Conservation (phyloP, 805 yeast genomes). For the Lachancea meyersii region DNA sequence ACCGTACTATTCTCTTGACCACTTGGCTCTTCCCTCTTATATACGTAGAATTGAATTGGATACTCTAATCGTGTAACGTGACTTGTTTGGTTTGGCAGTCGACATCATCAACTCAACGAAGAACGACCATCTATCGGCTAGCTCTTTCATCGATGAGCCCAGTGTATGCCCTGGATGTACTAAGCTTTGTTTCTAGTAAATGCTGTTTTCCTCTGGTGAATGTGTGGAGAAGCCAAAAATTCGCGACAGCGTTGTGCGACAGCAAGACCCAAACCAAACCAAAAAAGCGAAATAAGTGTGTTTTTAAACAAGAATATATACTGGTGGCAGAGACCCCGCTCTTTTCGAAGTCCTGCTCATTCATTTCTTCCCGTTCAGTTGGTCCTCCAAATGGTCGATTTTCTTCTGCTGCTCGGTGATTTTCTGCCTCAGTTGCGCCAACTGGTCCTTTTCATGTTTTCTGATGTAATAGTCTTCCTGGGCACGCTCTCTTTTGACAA, state of each 20-base stretch:
- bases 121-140: no score
- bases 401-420: slow-evolving; percentile 69
- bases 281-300: neutral
- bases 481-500: slow-evolving; percentile 86
- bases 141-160: no score
- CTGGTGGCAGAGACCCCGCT: neutral
- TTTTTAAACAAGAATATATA: neutral
- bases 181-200: no score
- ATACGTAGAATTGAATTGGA: no score
- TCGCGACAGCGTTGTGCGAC: neutral
- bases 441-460: slow-evolving; percentile 86
- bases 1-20: no score
- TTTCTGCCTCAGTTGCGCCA: slow-evolving; percentile 67
- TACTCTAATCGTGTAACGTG: no score
- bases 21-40: no score
- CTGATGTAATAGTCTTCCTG: slow-evolving; percentile 80
- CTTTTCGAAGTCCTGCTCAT: neutral
- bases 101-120: no score
- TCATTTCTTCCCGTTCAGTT: slow-evolving; percentile 23
- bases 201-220: neutral
- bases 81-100: no score
- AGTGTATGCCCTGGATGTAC: no score
- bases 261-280: neutral
- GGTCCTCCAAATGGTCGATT: slow-evolving; percentile 45
- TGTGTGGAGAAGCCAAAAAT: neutral